Percentiles rank a stretch among this genome's conserved stretches.
These are phyloP conservation scores for Aegilops umbellulata DNA, from an alignment of 176 grass and related monocot genomes.

Conservation along the genomic window DNA sequence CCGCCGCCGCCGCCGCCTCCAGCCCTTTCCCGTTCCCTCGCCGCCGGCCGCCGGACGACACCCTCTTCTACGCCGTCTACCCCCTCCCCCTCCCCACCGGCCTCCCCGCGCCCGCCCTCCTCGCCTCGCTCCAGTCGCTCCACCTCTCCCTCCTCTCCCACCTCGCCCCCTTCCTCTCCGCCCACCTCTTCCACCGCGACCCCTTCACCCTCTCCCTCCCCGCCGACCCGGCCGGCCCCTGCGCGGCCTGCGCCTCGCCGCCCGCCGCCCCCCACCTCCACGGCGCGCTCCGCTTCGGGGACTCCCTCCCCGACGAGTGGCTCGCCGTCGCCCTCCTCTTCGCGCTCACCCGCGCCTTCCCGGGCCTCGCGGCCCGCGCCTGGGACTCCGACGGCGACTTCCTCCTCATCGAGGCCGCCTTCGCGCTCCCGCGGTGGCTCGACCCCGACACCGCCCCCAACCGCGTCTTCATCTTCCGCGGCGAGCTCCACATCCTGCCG, in stretches of 20 bases:
- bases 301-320: conserved; percentile 89
- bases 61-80: conserved; percentile 86
- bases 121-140: conserved; percentile 54
- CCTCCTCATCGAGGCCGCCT: conserved; percentile 94
- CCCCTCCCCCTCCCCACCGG: conserved; percentile 36
- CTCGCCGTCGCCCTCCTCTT: conserved; percentile 77
- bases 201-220: conserved; percentile 66
- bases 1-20: conserved; percentile 43
- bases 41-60: conserved; percentile 69
- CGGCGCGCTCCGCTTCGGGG: conserved; percentile 69
- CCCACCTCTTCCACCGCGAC: conserved; percentile 75
- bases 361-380: conserved; percentile 32
- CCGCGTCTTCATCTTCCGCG: conserved; percentile 77
- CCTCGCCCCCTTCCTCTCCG: conserved; percentile 47
- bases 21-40: conserved; percentile 46
- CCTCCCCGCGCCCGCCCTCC: conserved; percentile 35
- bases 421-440: conserved; percentile 80
- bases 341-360: conserved; percentile 50
- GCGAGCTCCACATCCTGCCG: conserved; percentile 79
- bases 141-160: conserved; percentile 63
- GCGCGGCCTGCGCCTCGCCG: conserved; percentile 56
- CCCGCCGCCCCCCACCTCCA: conserved; percentile 73
- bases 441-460: conserved; percentile 68
- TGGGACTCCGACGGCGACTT: conserved; percentile 98
- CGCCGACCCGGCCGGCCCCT: conserved; percentile 36